Percentiles rank a stretch among this genome's conserved stretches.
These are phyloP conservation scores for Cercospora janseana DNA, from an alignment of 2,329 filamentous ascomycete species.

Conservation along the genomic window DNA sequence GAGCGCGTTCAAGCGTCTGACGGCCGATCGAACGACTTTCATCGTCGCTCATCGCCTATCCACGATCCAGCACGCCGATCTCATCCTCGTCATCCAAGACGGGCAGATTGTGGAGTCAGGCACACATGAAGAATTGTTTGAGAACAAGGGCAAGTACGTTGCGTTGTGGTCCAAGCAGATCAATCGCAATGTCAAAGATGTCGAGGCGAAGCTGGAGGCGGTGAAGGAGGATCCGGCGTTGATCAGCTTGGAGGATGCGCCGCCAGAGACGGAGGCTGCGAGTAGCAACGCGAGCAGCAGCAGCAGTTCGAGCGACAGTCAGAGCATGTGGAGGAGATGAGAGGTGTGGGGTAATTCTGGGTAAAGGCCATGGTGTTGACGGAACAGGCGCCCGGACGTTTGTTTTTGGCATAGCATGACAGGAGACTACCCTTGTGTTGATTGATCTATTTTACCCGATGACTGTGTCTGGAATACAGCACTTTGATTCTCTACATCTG, in stretches of 20 bases:
- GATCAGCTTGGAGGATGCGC: conserved; percentile 7
- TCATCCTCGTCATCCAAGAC: conserved; percentile 72
- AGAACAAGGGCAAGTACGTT: conserved; percentile 35
- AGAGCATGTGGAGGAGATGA: neutral
- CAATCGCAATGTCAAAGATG: conserved; percentile 29
- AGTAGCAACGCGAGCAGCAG: conserved; percentile 6
- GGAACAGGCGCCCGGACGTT: too few species aligned
- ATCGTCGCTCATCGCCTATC: conserved; percentile 75
- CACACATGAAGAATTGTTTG: conserved; percentile 69
- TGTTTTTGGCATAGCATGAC: too few species aligned
- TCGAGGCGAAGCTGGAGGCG: conserved; percentile 21
- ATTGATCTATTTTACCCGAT: too few species aligned
- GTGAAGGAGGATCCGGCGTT: conserved; percentile 17
- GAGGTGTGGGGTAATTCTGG: conserved; percentile 5
- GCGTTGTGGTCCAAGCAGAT: conserved; percentile 38
- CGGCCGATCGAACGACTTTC: conserved; percentile 67
- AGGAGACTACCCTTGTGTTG: too few species aligned
- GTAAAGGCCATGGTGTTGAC: too few species aligned
- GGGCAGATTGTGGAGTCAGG: conserved; percentile 72
- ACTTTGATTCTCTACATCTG: too few species aligned
- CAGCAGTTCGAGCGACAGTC: conserved; percentile 5
- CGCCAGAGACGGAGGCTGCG: neutral
- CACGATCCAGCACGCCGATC: conserved; percentile 73
- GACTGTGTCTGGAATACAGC: too few species aligned
- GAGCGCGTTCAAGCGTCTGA: conserved; percentile 58